Evolutionary conservation across 192 early-diverging fungal genomes (phyloP), one percentile per base, ranked within the genome.

Genomic region (Coemansia sp.): DNA sequence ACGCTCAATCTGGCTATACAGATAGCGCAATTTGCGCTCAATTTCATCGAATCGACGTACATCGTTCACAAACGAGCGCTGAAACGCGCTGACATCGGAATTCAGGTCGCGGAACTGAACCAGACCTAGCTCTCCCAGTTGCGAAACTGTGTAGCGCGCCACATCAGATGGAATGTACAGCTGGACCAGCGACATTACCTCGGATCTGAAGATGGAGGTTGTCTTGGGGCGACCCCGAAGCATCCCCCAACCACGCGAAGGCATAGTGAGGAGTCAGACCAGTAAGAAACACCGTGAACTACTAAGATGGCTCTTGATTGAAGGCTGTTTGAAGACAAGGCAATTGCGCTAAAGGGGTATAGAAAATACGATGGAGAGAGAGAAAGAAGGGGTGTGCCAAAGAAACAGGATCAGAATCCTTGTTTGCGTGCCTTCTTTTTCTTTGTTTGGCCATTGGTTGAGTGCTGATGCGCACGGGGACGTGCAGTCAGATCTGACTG

Each of bases 21-120:
- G 86, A 73, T 92, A 98, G 92, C 97, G 92, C 54, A 95, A 82
- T 64, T 92, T 93, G 59, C 97, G 88, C 74, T 98, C 94, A 87
- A 99, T 92, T 75, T 99, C 97, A 72, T 99, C 95, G 27, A 96
- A 85, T 41, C 94, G 88, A 64, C 94, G 88, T 70, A 99, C 96
- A 74, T 98, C 93, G 57, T 83, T 89, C 22, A 98, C 97, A 78
- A 94, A 98, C 21, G 93, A 88, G 19, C 96, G 88, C 78, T 99
- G 96, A 69, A 99, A 99, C 10, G 95, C 95, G 73, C 94, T 98
- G 24, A 94, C 92, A 28, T 93, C 88, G 24, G 88, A 83, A 80
- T 99, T 99, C 56, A 97, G 82, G 74, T 99, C 97, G 71, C 92
- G 86, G 82, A 99, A 97, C 73, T 99, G 89, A 32, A 99, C 82